phyloP scores from a whole-genome alignment of 192 early-diverging fungal genomes.

The Globomyces pollinis-pini region DNA sequence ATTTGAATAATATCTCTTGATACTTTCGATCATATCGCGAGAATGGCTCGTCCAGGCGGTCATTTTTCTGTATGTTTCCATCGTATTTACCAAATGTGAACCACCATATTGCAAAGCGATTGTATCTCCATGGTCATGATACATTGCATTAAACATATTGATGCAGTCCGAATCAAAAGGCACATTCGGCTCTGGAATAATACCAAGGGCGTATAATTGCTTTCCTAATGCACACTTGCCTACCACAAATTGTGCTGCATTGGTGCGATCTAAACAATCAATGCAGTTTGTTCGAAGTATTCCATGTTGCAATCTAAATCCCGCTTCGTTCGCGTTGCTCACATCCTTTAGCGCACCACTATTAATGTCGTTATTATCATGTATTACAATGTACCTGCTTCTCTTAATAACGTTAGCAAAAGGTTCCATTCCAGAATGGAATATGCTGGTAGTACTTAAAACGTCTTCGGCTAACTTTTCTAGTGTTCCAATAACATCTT shows the following conservation, averaged over 20 bases:
- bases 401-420: slow-evolving; percentile 31
- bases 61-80: slow-evolving; percentile 94
- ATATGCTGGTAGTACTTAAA: slow-evolving; percentile 79
- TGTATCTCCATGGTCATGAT: slow-evolving; percentile 95
- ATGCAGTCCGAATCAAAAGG: slow-evolving; percentile 90
- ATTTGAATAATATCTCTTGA: slow-evolving; percentile 88
- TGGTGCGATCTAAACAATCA: slow-evolving; percentile 96
- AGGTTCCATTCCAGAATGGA: slow-evolving; percentile 79
- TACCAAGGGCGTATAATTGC: slow-evolving; percentile 82
- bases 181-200: slow-evolving; percentile 66
- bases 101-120: slow-evolving; percentile 87
- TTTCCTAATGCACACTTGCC: slow-evolving; percentile 89
- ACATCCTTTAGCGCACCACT: no score
- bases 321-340: background rate
- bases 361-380: no score
- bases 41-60: slow-evolving; percentile 92
- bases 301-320: slow-evolving; percentile 57
- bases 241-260: slow-evolving; percentile 93
- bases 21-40: slow-evolving; percentile 91
- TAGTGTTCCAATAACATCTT: slow-evolving; percentile 83
- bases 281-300: slow-evolving; percentile 95
- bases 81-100: slow-evolving; percentile 95
- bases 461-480: slow-evolving; percentile 85
- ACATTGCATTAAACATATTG: slow-evolving; percentile 93
- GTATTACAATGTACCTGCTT: slow-evolving; percentile 6